phyloP scores from a whole-genome alignment of 208 protist genomes.

The Leishmania gerbilli region DNA sequence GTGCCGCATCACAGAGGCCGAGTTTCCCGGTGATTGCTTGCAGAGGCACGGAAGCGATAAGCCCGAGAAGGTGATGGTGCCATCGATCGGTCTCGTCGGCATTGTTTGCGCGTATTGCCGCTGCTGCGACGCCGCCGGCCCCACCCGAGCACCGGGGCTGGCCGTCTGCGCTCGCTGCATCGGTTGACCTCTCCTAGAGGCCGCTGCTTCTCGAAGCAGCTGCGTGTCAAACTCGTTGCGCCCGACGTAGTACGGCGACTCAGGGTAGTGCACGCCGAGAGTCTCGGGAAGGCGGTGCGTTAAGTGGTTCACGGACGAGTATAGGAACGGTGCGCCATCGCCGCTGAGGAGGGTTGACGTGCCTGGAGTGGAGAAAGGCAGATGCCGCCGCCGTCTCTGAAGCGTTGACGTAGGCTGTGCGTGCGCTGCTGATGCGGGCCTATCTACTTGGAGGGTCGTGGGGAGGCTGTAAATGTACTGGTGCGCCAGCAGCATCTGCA shows the following conservation, averaged over 20 bases:
- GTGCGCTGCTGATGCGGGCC: background rate
- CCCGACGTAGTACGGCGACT: conserved; percentile 14
- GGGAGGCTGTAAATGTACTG: background rate
- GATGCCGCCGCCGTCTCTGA: background rate
- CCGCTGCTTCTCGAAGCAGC: conserved; percentile 1
- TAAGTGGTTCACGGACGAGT: conserved; percentile 26
- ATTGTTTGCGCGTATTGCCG: background rate
- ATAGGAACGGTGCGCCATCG: conserved; percentile 8
- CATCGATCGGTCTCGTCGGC: too few species aligned
- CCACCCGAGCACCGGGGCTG: too few species aligned
- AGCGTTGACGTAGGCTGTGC: background rate
- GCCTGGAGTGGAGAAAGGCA: background rate
- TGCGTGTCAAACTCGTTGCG: conserved; percentile 27
- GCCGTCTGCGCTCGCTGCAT: background rate
- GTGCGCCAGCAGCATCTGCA: conserved; percentile 12
- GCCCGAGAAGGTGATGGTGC: background rate
- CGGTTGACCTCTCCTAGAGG: background rate
- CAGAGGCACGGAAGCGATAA: background rate
- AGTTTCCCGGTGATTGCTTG: background rate
- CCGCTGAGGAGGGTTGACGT: background rate
- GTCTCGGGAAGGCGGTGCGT: conserved; percentile 21
- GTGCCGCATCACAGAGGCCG: background rate
- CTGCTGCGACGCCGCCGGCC: background rate
- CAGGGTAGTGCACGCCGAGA: conserved; percentile 12
- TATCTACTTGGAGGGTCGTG: too few species aligned